phyloP scores from a whole-genome alignment of 73 alveolate genomes.

The Paramecium biaurelia region DNA sequence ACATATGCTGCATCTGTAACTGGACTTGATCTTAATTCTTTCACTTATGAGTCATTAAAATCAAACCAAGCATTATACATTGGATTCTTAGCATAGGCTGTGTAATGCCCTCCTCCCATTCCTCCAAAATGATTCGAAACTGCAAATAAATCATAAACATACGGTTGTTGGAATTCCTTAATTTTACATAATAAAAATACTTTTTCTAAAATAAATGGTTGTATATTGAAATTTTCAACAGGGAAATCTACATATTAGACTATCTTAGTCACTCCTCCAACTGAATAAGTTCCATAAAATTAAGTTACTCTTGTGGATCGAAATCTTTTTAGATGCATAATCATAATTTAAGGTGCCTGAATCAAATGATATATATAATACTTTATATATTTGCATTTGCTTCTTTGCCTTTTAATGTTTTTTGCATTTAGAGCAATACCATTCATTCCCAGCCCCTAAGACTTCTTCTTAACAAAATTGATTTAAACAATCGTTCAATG shows the following conservation, averaged over 20 bases:
- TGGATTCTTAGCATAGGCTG: conserved; percentile 92
- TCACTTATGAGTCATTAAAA: conserved; percentile 87
- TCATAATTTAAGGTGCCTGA: conserved; percentile 79
- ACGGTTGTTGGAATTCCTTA: conserved; percentile 10
- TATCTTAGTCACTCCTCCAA: conserved; percentile 59
- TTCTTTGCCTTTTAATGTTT: conserved; percentile 81
- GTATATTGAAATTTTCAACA: conserved; percentile 74
- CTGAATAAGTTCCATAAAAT: conserved; percentile 17
- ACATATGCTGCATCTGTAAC: conserved; percentile 60
- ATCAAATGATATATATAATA: not conserved
- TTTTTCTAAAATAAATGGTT: not conserved
- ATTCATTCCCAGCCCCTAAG: conserved; percentile 81
- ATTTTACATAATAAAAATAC: not conserved
- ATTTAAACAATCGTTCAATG: conserved; percentile 48
- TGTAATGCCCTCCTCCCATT: conserved; percentile 96
- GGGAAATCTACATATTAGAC: conserved; percentile 70
- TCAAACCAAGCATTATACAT: conserved; percentile 81
- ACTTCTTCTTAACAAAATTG: conserved; percentile 69
- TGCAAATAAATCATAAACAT: conserved; percentile 86
- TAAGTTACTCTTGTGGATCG: conserved; percentile 62
- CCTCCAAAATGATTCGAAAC: conserved; percentile 97
- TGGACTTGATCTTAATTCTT: conserved; percentile 51
- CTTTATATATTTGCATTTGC: conserved; percentile 77
- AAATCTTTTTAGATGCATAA: conserved; percentile 86
- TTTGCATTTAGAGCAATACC: conserved; percentile 93